Conservation (phyloP, 352 stramenopile species). For the Pythium rishiriense region DNA sequence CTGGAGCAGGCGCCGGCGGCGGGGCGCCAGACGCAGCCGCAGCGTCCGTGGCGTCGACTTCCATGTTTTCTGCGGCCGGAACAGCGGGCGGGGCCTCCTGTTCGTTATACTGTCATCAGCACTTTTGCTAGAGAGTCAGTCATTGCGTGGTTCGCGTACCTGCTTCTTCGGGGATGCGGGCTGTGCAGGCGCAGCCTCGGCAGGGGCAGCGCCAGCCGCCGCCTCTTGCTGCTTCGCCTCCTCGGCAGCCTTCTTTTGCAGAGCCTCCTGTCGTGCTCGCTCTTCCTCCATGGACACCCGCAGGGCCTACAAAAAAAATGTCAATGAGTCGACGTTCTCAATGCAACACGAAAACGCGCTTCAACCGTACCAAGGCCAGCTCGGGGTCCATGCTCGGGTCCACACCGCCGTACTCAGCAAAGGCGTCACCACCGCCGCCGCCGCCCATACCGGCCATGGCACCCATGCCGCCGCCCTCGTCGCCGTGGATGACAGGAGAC, state of each 20-base stretch:
- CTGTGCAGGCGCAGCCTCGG: constrained; percentile 10
- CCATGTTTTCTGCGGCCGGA: constrained; percentile 35
- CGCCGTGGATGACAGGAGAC: constrained; percentile 92
- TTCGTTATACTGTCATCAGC: not conserved
- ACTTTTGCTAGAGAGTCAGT: no score
- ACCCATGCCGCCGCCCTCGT: constrained; percentile 59
- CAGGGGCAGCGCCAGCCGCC: constrained; percentile 22
- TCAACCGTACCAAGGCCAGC: constrained; percentile 91
- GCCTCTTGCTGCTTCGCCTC: constrained; percentile 35
- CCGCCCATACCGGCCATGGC: constrained; percentile 47
- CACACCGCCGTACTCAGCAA: constrained; percentile 95
- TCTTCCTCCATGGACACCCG: constrained; percentile 99
- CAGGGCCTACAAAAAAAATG: constrained; percentile 54
- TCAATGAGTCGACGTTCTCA: not conserved
- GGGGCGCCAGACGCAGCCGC: constrained; percentile 32
- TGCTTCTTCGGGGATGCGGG: constrained; percentile 26
- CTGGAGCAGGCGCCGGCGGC: constrained; percentile 70
- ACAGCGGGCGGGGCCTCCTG: constrained; percentile 15
- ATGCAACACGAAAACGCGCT: not conserved
- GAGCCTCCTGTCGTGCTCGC: constrained; percentile 92
- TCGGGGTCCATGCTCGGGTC: constrained; percentile 99
- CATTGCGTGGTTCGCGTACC: no score
- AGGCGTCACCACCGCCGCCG: constrained; percentile 59
- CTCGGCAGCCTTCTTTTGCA: constrained; percentile 89
- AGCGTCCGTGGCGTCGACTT: constrained; percentile 37